Evolutionary conservation across 768 basidiomycete species (phyloP).

Genomic region (Russula compacta): DNA sequence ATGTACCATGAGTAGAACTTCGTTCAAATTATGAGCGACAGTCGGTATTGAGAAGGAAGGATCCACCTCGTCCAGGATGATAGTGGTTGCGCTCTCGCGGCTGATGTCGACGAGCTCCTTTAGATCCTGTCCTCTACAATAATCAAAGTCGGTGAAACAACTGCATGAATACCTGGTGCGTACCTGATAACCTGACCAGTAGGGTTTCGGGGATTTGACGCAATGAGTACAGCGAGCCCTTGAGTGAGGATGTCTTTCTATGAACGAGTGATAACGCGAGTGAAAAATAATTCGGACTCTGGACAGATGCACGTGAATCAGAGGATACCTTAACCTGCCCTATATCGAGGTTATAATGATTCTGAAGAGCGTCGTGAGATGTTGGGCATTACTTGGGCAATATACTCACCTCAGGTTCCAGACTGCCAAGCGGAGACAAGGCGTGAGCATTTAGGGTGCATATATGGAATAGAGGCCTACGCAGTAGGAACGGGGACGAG

Average conservation of each 20-base stretch:
- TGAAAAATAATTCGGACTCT: neutral
- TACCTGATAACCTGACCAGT: constrained; percentile 83
- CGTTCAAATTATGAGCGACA: neutral
- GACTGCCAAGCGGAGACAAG: neutral
- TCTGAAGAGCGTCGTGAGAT: constrained; percentile 29
- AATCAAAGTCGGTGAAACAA: neutral
- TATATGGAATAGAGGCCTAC: constrained; percentile 34
- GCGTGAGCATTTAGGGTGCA: neutral
- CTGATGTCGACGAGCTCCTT: constrained; percentile 67
- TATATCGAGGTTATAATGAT: constrained; percentile 69
- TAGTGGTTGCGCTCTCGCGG: constrained; percentile 62
- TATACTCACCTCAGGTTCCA: constrained; percentile 32
- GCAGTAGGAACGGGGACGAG: constrained; percentile 87
- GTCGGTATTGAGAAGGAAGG: neutral
- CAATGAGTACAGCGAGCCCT: constrained; percentile 76
- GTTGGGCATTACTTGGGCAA: constrained; percentile 14
- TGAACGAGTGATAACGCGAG: neutral
- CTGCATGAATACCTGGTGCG: constrained; percentile 11
- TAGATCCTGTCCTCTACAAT: constrained; percentile 62
- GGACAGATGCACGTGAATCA: neutral
- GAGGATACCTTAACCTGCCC: constrained; percentile 58
- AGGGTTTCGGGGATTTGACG: constrained; percentile 94
- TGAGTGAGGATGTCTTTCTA: constrained; percentile 76
- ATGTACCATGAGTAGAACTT: constrained; percentile 96
- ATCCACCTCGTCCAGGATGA: constrained; percentile 74